Evolutionary conservation across 768 basidiomycete species (phyloP).

Genomic region (Trametes sanguinea): DNA sequence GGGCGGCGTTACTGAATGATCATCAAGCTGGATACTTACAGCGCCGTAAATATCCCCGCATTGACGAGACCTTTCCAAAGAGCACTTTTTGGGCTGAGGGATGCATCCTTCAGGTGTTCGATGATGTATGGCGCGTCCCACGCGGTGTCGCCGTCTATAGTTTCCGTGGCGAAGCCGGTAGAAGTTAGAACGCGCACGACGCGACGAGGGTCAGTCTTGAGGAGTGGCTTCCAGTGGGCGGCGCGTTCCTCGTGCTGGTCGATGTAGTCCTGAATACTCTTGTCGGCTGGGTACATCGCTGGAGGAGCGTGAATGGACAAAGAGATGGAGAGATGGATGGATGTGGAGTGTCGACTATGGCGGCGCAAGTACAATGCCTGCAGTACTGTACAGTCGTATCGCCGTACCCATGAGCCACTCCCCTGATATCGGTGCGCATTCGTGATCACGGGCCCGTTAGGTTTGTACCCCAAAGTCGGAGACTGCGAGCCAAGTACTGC

Average conservation of each 20-base stretch:
- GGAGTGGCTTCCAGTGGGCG: not conserved
- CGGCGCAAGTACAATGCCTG: too few species aligned
- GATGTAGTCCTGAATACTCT: not conserved
- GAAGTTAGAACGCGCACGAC: not conserved
- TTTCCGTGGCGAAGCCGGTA: not conserved
- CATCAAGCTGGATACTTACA: not conserved
- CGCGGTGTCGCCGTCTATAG: not conserved
- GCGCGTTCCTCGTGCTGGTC: not conserved
- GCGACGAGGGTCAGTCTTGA: constrained; percentile 2
- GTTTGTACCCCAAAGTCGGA: too few species aligned
- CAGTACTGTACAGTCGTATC: too few species aligned
- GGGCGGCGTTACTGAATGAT: not conserved
- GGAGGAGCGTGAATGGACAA: too few species aligned
- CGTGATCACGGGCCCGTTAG: too few species aligned
- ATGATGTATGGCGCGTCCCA: not conserved
- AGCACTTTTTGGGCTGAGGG: not conserved
- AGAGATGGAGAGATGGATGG: too few species aligned
- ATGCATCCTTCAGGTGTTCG: not conserved
- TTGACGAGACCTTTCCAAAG: not conserved
- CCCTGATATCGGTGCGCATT: too few species aligned
- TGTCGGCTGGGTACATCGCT: too few species aligned
- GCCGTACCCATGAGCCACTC: too few species aligned
- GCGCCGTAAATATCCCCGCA: not conserved
- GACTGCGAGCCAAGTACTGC: too few species aligned
- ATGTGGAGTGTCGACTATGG: too few species aligned